Evolutionary conservation across 805 yeast species (phyloP), one percentile per base, ranked within the genome.

Genomic region (Candida hungchunana): DNA sequence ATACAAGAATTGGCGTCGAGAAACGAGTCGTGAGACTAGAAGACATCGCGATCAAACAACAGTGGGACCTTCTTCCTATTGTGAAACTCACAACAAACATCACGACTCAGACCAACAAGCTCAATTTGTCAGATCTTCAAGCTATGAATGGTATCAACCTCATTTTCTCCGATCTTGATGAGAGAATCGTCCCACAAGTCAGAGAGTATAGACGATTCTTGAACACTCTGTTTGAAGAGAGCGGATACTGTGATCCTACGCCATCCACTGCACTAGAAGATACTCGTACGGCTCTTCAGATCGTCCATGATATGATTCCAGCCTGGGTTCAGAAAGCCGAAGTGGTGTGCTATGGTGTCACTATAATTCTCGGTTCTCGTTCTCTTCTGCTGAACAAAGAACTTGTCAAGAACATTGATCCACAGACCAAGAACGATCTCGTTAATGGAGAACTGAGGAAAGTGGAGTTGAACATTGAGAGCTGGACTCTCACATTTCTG

Each of bases 341-440:
- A 5, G 9, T 45, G 10, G 13, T 28, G 1, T 31, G 40, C 4
- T 24, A 36, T 11, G 46, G 53, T 11, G 45, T 62, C 5, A 43
- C 41, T 3, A 19, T 63, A 1, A 36, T 54, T 4, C 29, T 67
- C 10, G 73, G 73, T 4, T 59, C 69, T 7, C 58, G 75, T 25
- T 69, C 74, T 1, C 58, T 69, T 2, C 54, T 69, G 31, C 52
- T 69, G 50, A 66, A 71, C 5, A 59, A 64, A 14, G 64, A 62
- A 17, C 46, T 60, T 2, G 57, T 67, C 31, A 56, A 64, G 16
- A 36, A 44, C 4, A 32, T 58, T 2, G 56, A 56, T 7, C 37
- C 62, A 3, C 64, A 59, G 26, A 57, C 65, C 26, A 51, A 59
- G 16, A 62, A 63, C 30, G 72, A 67, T 43, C 44, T 64, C n/a